phyloP scores from a whole-genome alignment of 768 basidiomycete species.

The Hydnomerulius pinastri region DNA sequence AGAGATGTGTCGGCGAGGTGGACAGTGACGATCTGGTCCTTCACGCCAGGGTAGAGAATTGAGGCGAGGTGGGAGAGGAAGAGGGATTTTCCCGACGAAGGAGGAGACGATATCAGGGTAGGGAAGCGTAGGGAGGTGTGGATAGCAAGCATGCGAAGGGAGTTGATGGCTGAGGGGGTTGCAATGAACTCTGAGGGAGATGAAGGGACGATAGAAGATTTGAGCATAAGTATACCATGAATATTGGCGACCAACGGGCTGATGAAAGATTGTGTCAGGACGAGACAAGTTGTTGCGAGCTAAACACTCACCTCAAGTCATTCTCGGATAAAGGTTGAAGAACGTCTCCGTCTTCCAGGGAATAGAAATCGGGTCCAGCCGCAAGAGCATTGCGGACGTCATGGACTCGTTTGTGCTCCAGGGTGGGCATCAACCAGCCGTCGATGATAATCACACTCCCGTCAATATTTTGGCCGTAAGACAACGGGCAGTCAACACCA shows the following conservation, averaged over 20 bases:
- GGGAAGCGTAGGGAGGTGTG: constrained; percentile 72
- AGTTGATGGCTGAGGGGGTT: constrained; percentile 59
- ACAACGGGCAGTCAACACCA: constrained; percentile 62
- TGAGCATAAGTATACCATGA: constrained; percentile 67
- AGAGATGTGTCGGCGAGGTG: constrained; percentile 95
- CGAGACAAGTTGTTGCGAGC: background rate
- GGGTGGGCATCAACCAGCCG: constrained; percentile 79
- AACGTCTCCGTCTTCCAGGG: constrained; percentile 35
- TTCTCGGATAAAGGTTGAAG: constrained; percentile 38
- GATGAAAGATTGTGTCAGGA: constrained; percentile 15
- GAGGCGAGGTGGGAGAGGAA: constrained; percentile 76
- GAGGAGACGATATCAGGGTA: constrained; percentile 78
- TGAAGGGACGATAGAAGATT: constrained; percentile 35
- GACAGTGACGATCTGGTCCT: constrained; percentile 77
- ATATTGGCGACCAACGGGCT: constrained; percentile 64
- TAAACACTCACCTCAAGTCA: constrained; percentile 55
- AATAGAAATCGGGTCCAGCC: constrained; percentile 50
- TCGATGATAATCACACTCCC: constrained; percentile 53
- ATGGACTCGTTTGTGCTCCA: constrained; percentile 65
- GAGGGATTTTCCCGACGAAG: constrained; percentile 88
- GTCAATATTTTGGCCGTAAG: constrained; percentile 51
- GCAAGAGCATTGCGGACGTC: constrained; percentile 50
- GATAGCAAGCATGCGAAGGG: constrained; percentile 64
- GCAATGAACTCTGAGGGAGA: constrained; percentile 49
- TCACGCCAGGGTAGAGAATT: constrained; percentile 56